Conservation (phyloP, 495 filamentous ascomycete species). For the Penicillium silybi region DNA sequence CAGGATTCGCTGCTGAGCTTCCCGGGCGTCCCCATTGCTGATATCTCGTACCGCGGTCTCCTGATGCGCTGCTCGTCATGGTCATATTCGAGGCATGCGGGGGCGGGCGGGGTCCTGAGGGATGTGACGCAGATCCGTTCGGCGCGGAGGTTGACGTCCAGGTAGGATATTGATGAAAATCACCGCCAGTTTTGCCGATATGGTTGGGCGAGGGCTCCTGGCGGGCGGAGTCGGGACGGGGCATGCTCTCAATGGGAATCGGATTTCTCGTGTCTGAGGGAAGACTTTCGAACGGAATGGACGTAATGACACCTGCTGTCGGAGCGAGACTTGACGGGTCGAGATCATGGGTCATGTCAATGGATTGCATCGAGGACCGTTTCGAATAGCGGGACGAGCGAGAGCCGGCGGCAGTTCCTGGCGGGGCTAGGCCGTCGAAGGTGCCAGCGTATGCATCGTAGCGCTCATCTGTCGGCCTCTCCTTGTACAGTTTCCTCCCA, state of each 20-base stretch:
- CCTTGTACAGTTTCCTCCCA: slow-evolving; percentile 70
- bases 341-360: slow-evolving; percentile 51
- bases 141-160: slow-evolving; percentile 53
- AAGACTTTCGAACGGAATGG: slow-evolving; percentile 84
- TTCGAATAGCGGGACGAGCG: slow-evolving; percentile 77
- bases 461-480: slow-evolving; percentile 56
- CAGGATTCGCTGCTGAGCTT: slow-evolving; percentile 52
- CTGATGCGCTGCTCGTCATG: slow-evolving; percentile 60
- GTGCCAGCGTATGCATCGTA: slow-evolving; percentile 52
- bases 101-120: slow-evolving; percentile 65
- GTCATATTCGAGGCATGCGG: slow-evolving; percentile 60
- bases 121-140: slow-evolving; percentile 50
- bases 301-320: slow-evolving; percentile 81
- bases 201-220: slow-evolving; percentile 77
- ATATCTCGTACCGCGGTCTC: slow-evolving; percentile 62
- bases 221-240: slow-evolving; percentile 62
- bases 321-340: slow-evolving; percentile 59
- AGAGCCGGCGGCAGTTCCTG: slow-evolving; percentile 58
- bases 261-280: slow-evolving; percentile 63
- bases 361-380: slow-evolving; percentile 69
- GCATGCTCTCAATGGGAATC: slow-evolving; percentile 71
- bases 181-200: slow-evolving; percentile 68
- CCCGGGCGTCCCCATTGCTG: slow-evolving; percentile 67
- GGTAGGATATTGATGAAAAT: slow-evolving; percentile 88
- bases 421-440: slow-evolving; percentile 44